Conservation (phyloP, 768 basidiomycete genomes). For the Cubamyces lactineus region DNA sequence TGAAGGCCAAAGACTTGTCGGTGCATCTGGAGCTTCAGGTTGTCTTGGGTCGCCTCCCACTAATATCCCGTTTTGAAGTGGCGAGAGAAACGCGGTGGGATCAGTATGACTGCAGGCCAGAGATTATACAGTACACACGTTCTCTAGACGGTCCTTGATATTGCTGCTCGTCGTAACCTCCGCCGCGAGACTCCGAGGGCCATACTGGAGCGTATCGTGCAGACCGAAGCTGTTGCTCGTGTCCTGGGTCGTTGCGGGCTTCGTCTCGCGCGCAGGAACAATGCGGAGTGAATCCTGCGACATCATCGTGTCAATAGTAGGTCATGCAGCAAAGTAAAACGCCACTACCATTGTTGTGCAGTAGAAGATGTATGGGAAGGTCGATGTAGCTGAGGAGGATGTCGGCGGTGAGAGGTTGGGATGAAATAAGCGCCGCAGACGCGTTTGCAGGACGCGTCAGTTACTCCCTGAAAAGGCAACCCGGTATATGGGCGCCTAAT, state of each 20-base stretch:
- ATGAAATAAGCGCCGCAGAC: conserved; percentile 4
- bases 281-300: conserved; percentile 62
- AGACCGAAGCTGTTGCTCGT: conserved; percentile 78
- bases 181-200: conserved; percentile 77
- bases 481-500: conserved; percentile 7
- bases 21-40: conserved; percentile 80
- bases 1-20: conserved; percentile 86
- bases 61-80: conserved; percentile 35
- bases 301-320: background rate
- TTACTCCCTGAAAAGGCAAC: conserved; percentile 10
- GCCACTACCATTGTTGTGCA: background rate
- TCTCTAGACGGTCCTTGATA: conserved; percentile 73
- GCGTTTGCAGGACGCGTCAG: conserved; percentile 24
- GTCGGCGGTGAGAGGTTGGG: background rate
- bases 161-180: conserved; percentile 65
- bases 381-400: background rate
- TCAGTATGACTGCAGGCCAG: background rate
- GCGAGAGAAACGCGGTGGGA: background rate
- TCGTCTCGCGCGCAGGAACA: conserved; percentile 56
- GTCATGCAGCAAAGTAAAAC: background rate
- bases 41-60: conserved; percentile 96
- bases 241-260: conserved; percentile 66
- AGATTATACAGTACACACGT: conserved; percentile 49
- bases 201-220: conserved; percentile 88
- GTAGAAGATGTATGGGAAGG: background rate